Percentiles rank a stretch among this genome's conserved stretches.
These are phyloP conservation scores for Fusarium torreyae DNA, from an alignment of 2,329 filamentous ascomycete genomes.

Conservation along the genomic window DNA sequence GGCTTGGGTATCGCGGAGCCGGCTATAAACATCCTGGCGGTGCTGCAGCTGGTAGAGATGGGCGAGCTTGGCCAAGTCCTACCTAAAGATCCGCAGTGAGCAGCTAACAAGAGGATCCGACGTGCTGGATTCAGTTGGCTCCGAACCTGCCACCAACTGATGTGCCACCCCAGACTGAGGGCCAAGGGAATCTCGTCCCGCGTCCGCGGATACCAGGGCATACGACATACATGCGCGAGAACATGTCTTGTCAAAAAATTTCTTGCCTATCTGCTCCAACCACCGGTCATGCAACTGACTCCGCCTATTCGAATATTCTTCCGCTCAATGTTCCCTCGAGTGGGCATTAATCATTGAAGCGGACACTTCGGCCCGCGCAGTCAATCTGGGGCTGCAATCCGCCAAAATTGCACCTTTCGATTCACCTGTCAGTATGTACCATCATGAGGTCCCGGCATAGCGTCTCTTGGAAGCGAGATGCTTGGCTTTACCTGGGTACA, in stretches of 20 bases:
- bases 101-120: conserved; percentile 47
- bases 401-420: conserved; percentile 38
- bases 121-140: conserved; percentile 46
- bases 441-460: conserved; percentile 47
- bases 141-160: conserved; percentile 37
- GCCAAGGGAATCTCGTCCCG: conserved; percentile 42
- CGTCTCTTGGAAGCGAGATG: conserved; percentile 47
- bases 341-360: conserved; percentile 22
- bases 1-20: conserved; percentile 49
- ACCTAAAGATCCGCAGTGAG: conserved; percentile 44
- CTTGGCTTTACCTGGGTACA: conserved; percentile 45
- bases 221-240: conserved; percentile 11
- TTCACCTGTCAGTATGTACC: conserved; percentile 33
- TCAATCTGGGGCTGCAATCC: conserved; percentile 36
- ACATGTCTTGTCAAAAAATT: conserved; percentile 10
- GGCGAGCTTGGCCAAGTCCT: conserved; percentile 31
- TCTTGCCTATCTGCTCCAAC: neutral
- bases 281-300: conserved; percentile 16
- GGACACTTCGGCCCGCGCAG: conserved; percentile 31
- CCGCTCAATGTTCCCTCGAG: conserved; percentile 13
- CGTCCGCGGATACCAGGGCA: conserved; percentile 36
- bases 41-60: conserved; percentile 24
- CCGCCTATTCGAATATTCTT: conserved; percentile 8
- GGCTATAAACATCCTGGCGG: conserved; percentile 46
- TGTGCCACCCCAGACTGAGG: conserved; percentile 40